Percentiles rank a stretch among this genome's conserved stretches.
Evolutionary conservation across 1,139 yeast genomes (phyloP).

Genomic region (Geotrichum australiense): DNA sequence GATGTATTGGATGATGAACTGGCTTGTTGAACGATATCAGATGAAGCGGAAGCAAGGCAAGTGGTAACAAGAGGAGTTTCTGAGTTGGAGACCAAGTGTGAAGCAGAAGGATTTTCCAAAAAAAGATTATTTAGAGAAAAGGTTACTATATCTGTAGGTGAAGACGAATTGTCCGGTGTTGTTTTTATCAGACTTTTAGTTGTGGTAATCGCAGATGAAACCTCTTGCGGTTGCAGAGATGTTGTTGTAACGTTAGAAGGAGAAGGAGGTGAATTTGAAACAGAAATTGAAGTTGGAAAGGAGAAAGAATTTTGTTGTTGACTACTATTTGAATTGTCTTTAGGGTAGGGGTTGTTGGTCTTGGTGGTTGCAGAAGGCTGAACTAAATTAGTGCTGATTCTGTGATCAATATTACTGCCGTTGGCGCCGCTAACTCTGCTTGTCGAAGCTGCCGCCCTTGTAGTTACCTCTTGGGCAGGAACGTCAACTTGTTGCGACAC

Average conservation of each 20-base stretch:
- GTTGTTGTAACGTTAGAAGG: neutral
- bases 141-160: neutral
- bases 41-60: slow-evolving; percentile 14
- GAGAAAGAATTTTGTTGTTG: too few species aligned
- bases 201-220: neutral
- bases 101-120: slow-evolving; percentile 1
- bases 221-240: neutral
- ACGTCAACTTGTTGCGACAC: too few species aligned
- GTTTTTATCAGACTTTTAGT: neutral
- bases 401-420: too few species aligned
- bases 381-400: too few species aligned
- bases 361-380: too few species aligned
- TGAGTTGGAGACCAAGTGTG: neutral
- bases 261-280: neutral
- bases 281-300: neutral
- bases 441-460: too few species aligned
- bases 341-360: too few species aligned
- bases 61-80: neutral
- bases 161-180: neutral
- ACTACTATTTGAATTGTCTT: too few species aligned
- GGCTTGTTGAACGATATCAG: slow-evolving; percentile 3
- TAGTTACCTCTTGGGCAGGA: too few species aligned
- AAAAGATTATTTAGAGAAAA: neutral
- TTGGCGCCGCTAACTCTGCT: too few species aligned
- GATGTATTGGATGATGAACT: neutral